phyloP scores from a whole-genome alignment of 805 yeast genomes.

The Yamadazyma kitorensis region DNA sequence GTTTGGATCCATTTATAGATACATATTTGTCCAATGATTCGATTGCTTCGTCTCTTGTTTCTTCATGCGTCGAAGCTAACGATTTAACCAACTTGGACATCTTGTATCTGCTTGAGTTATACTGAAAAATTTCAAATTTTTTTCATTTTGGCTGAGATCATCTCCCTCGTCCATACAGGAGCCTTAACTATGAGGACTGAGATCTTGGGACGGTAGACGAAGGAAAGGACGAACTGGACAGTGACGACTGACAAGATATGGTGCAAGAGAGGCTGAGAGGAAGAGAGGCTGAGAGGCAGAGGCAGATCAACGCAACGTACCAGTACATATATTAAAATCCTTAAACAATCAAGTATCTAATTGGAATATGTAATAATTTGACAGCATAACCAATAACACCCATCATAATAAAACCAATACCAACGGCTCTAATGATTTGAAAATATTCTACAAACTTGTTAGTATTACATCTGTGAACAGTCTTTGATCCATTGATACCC shows the following conservation, averaged over 20 bases:
- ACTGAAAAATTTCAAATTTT: slow-evolving; percentile 1
- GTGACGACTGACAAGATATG: neutral
- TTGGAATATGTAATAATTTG: slow-evolving; percentile 92
- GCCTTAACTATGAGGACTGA: too few relatives aligned
- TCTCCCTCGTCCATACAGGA: too few relatives aligned
- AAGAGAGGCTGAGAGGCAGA: neutral
- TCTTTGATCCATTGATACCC: too few relatives aligned
- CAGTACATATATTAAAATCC: too few relatives aligned
- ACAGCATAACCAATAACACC: slow-evolving; percentile 96
- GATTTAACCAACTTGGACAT: slow-evolving; percentile 65
- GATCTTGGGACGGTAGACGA: too few relatives aligned
- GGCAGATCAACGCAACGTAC: too few relatives aligned
- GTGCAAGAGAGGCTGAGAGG: neutral
- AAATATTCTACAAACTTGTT: slow-evolving; percentile 54
- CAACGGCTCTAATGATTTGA: slow-evolving; percentile 90
- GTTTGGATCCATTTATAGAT: slow-evolving; percentile 36
- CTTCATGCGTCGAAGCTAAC: slow-evolving; percentile 79
- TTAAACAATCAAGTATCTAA: slow-evolving; percentile 91
- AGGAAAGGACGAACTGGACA: neutral
- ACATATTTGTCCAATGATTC: slow-evolving; percentile 12
- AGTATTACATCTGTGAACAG: slow-evolving; percentile 1
- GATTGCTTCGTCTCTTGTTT: slow-evolving; percentile 55
- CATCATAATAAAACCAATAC: slow-evolving; percentile 95
- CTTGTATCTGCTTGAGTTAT: too few relatives aligned
- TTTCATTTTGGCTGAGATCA: neutral